Conservation (phyloP, 2,329 filamentous ascomycete genomes). For the Plectosphaerella sp. region DNA sequence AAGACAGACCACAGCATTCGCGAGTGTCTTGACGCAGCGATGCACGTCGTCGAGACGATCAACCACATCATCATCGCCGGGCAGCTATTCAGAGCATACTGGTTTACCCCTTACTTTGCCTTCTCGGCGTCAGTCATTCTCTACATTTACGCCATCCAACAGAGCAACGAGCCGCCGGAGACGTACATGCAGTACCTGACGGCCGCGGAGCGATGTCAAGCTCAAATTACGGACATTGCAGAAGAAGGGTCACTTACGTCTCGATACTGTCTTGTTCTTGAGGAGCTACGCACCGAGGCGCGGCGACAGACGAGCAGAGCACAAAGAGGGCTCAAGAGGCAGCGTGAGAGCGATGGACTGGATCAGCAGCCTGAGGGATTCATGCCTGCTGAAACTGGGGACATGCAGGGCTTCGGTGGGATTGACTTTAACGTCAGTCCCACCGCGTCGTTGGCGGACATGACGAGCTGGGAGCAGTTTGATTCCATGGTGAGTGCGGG, state of each 20-base stretch:
- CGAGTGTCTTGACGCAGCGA: conserved; percentile 30
- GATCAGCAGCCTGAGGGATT: background rate
- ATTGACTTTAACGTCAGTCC: conserved; percentile 8
- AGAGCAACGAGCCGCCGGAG: conserved; percentile 17
- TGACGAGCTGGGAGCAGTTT: conserved; percentile 12
- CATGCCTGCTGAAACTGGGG: conserved; percentile 2
- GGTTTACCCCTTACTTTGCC: conserved; percentile 35
- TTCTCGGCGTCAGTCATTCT: conserved; percentile 38
- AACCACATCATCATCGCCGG: conserved; percentile 27
- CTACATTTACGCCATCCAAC: conserved; percentile 37
- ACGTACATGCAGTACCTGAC: conserved; percentile 23
- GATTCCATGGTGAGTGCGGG: conserved; percentile 7
- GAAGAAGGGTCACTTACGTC: conserved; percentile 29
- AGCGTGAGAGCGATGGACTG: background rate
- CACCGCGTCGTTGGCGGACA: conserved; percentile 10
- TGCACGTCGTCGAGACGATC: conserved; percentile 29
- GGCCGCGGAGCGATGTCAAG: conserved; percentile 32
- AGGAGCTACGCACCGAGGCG: conserved; percentile 23
- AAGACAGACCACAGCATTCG: conserved; percentile 12
- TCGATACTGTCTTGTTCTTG: conserved; percentile 33
- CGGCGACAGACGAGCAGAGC: background rate
- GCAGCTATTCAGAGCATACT: conserved; percentile 32
- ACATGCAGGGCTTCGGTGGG: conserved; percentile 1
- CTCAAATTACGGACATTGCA: conserved; percentile 28
- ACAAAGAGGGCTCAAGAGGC: background rate